Evolutionary conservation across 331 rosid species (phyloP).

Genomic region (Phaseolus coccineus): DNA sequence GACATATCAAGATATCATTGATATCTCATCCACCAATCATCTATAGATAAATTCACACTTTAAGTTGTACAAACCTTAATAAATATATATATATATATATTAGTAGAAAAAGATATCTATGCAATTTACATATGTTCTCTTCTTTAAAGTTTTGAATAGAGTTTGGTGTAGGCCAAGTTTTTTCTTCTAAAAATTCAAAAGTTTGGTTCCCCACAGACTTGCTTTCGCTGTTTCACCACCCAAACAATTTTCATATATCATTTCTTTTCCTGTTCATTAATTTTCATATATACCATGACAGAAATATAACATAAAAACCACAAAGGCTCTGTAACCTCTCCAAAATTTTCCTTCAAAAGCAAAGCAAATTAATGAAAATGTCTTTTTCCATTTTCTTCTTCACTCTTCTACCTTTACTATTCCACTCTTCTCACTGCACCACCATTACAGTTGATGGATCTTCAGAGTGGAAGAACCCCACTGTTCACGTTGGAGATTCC

Average conservation of each 20-base stretch:
- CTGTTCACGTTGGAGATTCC: conserved; percentile 69
- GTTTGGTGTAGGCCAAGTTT: background rate
- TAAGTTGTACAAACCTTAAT: too few relatives aligned
- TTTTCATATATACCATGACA: background rate
- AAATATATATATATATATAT: too few relatives aligned
- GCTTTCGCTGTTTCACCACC: background rate
- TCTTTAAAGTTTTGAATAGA: background rate
- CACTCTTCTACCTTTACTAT: conserved; percentile 39
- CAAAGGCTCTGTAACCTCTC: background rate
- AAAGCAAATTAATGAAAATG: conserved; percentile 50
- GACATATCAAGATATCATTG: too few relatives aligned
- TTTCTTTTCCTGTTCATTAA: background rate
- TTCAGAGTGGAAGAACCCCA: conserved; percentile 71
- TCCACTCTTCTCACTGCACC: conserved; percentile 58
- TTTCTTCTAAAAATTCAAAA: background rate
- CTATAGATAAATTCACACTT: too few relatives aligned
- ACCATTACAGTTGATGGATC: conserved; percentile 66
- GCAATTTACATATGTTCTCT: too few relatives aligned
- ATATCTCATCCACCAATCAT: too few relatives aligned
- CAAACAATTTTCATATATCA: background rate
- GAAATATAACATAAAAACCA: background rate
- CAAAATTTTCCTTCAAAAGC: background rate
- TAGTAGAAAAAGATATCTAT: too few relatives aligned
- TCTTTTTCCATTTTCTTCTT: conserved; percentile 51
- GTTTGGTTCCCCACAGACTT: background rate